Base-by-base conservation (phyloP, 2,329 filamentous ascomycete species). In the Exophiala bonariae region DNA sequence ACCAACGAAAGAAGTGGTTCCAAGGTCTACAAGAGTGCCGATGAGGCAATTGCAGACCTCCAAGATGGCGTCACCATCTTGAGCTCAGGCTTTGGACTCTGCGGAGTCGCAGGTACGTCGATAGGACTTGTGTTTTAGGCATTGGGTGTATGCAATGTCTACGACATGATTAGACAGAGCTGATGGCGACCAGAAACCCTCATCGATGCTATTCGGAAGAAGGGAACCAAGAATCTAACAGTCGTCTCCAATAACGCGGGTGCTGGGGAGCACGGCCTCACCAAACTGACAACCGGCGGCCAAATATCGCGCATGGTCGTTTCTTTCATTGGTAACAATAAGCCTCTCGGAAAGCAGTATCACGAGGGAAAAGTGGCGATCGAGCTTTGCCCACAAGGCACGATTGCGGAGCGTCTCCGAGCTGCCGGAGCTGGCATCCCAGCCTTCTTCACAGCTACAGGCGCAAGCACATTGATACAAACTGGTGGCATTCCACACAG, bases 351-450 rank as follows among this genome's bases (percentile, higher is more conserved):
- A 75, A 77, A 79, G 65, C 93, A 92, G 84, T 96, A 96, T 67
- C 76, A 96, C 44, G 87, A 82, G 2, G 91, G 91, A 47, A 79
- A 95, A 67, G 83, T 96, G 45, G 89, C 95, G 68, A 80, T 96
- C 36, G 91, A 96, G 72, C 81, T 96, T 56, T 95, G 88, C 3
- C 91, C 91, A 0, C 91, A 96, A 69, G 91, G 91, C 50, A 96
- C 91, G 7, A 78, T 96, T 33, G 91, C 90, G 18, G 91, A 96
- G 74, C 82, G 91, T 49, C 91, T 90, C 68, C 82, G 90, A 34
- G 84, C 89, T 16, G 91, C 89, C 50, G 91, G 91, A 55, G 89
- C 88, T 58, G 91, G 91, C 19, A 86, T 96, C 58, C 91, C 91
- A 11, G 91, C 91, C 22, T 96, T 93, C 64, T 93, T 83, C 62